phyloP scores from a whole-genome alignment of 768 basidiomycete genomes.

The Phaeotremella fagi region DNA sequence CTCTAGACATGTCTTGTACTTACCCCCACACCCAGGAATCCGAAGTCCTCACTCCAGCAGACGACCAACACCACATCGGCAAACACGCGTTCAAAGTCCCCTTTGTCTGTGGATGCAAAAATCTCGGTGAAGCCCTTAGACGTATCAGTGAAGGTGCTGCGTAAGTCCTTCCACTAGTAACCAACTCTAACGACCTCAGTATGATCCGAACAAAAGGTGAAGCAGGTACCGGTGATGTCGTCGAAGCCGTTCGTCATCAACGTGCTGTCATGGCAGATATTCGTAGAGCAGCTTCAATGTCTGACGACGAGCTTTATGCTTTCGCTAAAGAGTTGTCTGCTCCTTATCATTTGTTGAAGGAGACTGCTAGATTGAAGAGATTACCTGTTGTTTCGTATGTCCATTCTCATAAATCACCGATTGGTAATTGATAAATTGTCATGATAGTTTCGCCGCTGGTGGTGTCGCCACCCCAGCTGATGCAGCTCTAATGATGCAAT shows the following conservation, averaged over 20 bases:
- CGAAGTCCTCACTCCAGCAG: conserved; percentile 85
- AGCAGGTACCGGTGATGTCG: conserved; percentile 53
- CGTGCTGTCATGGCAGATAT: conserved; percentile 80
- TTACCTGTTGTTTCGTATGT: conserved; percentile 71
- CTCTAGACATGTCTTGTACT: too few relatives aligned
- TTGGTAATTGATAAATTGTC: too few relatives aligned
- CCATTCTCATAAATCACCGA: too few relatives aligned
- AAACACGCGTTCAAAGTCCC: conserved; percentile 89
- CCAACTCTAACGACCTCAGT: conserved; percentile 10
- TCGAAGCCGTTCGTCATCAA: conserved; percentile 79
- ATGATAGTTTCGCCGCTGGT: conserved; percentile 83
- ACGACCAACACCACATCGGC: conserved; percentile 93
- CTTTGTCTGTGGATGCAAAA: conserved; percentile 91
- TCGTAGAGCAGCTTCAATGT: conserved; percentile 78
- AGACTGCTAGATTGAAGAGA: conserved; percentile 85
- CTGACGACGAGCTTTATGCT: conserved; percentile 87
- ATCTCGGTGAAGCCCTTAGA: conserved; percentile 91
- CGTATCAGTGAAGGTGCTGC: conserved; percentile 96
- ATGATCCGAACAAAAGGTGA: conserved; percentile 93
- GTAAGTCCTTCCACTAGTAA: conserved; percentile 21
- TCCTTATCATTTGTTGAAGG: conserved; percentile 91
- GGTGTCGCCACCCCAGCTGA: conserved; percentile 94
- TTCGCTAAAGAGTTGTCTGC: conserved; percentile 73
- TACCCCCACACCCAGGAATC: conserved; percentile 45
- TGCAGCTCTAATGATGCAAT: conserved; percentile 97